Evolutionary conservation across 352 stramenopile species (phyloP).

Genomic region (Lagenidium sp.): DNA sequence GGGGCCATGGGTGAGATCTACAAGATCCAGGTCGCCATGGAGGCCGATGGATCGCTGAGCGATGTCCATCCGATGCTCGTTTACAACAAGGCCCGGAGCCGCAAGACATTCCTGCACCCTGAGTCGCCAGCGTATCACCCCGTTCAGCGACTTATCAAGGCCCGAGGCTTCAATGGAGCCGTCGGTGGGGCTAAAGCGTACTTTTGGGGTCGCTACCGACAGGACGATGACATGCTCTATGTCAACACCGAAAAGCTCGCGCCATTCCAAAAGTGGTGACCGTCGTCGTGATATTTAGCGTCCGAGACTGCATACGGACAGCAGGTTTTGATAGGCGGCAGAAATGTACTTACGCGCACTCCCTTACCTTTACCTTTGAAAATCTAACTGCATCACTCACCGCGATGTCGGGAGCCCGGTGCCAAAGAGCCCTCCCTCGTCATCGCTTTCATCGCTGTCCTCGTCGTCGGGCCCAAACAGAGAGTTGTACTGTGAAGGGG

Average conservation of each 20-base stretch:
- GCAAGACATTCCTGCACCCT: slow-evolving; percentile 83
- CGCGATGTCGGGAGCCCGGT: slow-evolving; percentile 59
- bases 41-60: slow-evolving; percentile 44
- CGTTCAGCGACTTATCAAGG: slow-evolving; percentile 50
- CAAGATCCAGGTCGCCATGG: slow-evolving; percentile 84
- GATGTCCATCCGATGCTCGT: slow-evolving; percentile 80
- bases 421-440: slow-evolving; percentile 70
- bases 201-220: slow-evolving; percentile 82
- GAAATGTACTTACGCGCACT: no score
- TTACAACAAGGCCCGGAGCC: slow-evolving; percentile 82
- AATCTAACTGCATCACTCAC: no score
- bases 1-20: slow-evolving; percentile 82
- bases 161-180: slow-evolving; percentile 39
- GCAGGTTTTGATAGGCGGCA: no score
- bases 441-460: slow-evolving; percentile 65
- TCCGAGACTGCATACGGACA: slow-evolving; percentile 1
- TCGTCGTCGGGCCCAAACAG: slow-evolving; percentile 53
- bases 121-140: slow-evolving; percentile 70
- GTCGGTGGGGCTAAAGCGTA: slow-evolving; percentile 78
- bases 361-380: no score
- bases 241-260: slow-evolving; percentile 80
- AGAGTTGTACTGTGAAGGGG: slow-evolving; percentile 33
- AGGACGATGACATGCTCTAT: slow-evolving; percentile 80
- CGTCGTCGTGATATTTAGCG: not conserved
- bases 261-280: slow-evolving; percentile 71